These are phyloP conservation scores for Daldinia grandis DNA, from an alignment of 495 filamentous ascomycete genomes.

Conservation along the genomic window DNA sequence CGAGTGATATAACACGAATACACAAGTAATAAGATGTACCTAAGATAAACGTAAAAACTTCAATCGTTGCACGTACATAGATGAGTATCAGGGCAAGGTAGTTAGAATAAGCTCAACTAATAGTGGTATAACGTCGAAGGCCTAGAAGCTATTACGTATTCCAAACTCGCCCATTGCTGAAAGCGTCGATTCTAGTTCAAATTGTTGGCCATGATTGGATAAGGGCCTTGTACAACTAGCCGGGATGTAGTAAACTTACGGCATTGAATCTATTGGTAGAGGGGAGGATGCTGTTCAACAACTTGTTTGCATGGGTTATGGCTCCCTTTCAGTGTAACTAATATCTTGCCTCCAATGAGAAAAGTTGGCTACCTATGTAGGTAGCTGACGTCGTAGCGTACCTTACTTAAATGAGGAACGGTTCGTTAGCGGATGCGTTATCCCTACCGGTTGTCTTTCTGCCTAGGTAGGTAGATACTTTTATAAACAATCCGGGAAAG, in stretches of 20 bases:
- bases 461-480: too few relatives aligned
- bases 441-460: too few relatives aligned
- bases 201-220: conserved; percentile 19
- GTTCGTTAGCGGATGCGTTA: too few relatives aligned
- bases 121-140: not conserved
- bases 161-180: conserved; percentile 5
- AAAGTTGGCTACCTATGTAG: too few relatives aligned
- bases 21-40: not conserved
- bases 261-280: not conserved
- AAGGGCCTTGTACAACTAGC: not conserved
- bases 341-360: not conserved
- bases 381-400: too few relatives aligned
- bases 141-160: conserved; percentile 4
- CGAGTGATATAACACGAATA: not conserved
- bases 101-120: not conserved
- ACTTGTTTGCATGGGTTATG: not conserved
- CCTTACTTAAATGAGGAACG: too few relatives aligned
- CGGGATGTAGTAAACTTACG: conserved; percentile 3
- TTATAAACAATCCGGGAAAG: too few relatives aligned
- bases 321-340: not conserved
- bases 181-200: not conserved
- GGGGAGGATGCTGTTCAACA: not conserved
- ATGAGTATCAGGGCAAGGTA: not conserved
- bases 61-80: too few relatives aligned
- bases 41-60: not conserved